Percentiles rank a stretch among this genome's conserved stretches.
Evolutionary conservation across 345 rosid genomes (phyloP).

Genomic region (Schrenkiella parvula): DNA sequence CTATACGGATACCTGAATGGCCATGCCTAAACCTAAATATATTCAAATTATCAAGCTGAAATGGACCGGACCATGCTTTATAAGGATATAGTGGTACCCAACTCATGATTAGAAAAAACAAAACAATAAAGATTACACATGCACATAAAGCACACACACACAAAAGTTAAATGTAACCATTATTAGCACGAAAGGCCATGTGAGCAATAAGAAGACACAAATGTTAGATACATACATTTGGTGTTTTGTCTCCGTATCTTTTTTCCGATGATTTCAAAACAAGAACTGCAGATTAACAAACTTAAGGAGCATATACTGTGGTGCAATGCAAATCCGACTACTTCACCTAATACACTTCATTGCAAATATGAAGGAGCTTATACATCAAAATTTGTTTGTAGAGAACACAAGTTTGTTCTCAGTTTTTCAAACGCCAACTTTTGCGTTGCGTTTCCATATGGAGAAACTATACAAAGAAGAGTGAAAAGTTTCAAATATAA

Average conservation of each 20-base stretch:
- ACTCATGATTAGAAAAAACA: not conserved
- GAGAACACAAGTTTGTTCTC: not conserved
- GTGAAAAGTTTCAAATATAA: not conserved
- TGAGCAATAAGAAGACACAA: not conserved
- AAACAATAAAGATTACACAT: not conserved
- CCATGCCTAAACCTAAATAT: not conserved
- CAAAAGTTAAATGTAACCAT: not conserved
- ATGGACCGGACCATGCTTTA: not conserved
- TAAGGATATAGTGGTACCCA: not conserved
- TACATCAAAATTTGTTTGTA: not conserved
- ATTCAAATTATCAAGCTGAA: not conserved
- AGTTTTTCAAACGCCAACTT: not conserved
- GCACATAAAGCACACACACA: not conserved
- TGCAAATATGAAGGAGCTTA: not conserved
- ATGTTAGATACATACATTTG: not conserved
- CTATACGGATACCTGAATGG: no score
- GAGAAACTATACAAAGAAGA: not conserved
- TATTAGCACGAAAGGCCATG: not conserved
- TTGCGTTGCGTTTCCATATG: not conserved
- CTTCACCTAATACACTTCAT: not conserved
- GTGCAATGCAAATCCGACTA: not conserved
- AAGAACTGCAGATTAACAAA: not conserved
- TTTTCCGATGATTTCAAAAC: not conserved
- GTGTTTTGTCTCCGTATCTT: not conserved
- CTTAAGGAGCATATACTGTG: not conserved